Evolutionary conservation across 345 rosid genomes (phyloP).

Genomic region (Acer negundo): DNA sequence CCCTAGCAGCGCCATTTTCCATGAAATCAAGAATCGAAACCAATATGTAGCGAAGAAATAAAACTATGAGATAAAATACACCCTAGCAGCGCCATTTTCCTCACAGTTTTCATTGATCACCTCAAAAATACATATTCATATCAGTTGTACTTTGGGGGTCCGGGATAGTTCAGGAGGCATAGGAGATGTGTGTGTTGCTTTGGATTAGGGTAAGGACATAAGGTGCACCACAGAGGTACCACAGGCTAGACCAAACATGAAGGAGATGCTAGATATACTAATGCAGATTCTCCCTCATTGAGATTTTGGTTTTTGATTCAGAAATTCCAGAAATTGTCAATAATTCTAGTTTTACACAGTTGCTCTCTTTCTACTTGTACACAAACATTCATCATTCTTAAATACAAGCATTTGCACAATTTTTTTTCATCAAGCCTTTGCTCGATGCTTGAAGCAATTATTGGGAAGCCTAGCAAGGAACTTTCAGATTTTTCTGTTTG

Average conservation of each 20-base stretch:
- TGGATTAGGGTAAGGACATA: constrained; percentile 47
- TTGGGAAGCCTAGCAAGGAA: no score
- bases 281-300: constrained; percentile 39
- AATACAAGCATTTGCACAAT: constrained; percentile 6
- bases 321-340: constrained; percentile 23
- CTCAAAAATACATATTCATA: background rate
- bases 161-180: constrained; percentile 63
- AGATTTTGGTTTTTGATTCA: constrained; percentile 16
- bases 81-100: no score
- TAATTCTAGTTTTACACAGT: constrained; percentile 12
- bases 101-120: no score
- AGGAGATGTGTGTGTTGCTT: constrained; percentile 63
- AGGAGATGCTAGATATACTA: constrained; percentile 69
- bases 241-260: constrained; percentile 87
- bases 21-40: no score
- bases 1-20: no score
- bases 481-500: no score
- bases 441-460: no score
- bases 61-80: no score
- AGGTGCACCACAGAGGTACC: constrained; percentile 76
- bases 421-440: background rate
- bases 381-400: constrained; percentile 20
- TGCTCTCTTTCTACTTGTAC: background rate
- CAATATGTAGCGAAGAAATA: no score
- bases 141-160: constrained; percentile 62